Percentiles rank a stretch among this genome's conserved stretches.
Evolutionary conservation across 1,284 basidiomycete genomes (phyloP).

Genomic region (Ustilago nuda): DNA sequence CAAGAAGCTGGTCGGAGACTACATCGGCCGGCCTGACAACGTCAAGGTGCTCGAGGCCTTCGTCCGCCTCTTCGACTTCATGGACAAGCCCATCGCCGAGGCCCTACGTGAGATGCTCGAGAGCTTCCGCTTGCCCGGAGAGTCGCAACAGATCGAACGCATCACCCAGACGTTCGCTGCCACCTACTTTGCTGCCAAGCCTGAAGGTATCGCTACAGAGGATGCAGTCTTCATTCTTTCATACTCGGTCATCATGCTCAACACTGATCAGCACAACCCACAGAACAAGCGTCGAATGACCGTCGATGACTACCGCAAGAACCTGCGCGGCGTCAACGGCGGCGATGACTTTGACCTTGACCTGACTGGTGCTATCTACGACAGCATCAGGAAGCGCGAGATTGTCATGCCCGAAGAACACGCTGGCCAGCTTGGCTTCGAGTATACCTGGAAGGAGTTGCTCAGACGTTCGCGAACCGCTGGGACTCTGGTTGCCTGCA

Average conservation of each 20-base stretch:
- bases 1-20: constrained; percentile 94
- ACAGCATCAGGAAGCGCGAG: constrained; percentile 91
- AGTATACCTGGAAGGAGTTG: constrained; percentile 98
- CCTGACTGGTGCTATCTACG: constrained; percentile 89
- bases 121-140: constrained; percentile 92
- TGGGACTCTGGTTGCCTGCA: constrained; percentile 83
- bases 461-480: constrained; percentile 83
- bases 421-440: constrained; percentile 94
- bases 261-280: constrained; percentile 97
- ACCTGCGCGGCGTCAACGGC: constrained; percentile 92
- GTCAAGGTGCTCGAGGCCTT: constrained; percentile 86
- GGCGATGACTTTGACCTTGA: constrained; percentile 84
- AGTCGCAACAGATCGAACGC: constrained; percentile 90
- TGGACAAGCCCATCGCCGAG: constrained; percentile 89
- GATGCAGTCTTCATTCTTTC: constrained; percentile 95
- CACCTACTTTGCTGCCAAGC: constrained; percentile 85
- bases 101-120: constrained; percentile 95
- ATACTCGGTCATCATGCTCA: constrained; percentile 97
- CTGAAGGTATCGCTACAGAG: constrained; percentile 89
- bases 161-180: constrained; percentile 96
- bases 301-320: constrained; percentile 91
- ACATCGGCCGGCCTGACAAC: constrained; percentile 89
- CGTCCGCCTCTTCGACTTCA: constrained; percentile 89
- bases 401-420: constrained; percentile 99
- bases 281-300: constrained; percentile 98